Conservation (phyloP, 352 stramenopile species). For the Pythium phragmitis region DNA sequence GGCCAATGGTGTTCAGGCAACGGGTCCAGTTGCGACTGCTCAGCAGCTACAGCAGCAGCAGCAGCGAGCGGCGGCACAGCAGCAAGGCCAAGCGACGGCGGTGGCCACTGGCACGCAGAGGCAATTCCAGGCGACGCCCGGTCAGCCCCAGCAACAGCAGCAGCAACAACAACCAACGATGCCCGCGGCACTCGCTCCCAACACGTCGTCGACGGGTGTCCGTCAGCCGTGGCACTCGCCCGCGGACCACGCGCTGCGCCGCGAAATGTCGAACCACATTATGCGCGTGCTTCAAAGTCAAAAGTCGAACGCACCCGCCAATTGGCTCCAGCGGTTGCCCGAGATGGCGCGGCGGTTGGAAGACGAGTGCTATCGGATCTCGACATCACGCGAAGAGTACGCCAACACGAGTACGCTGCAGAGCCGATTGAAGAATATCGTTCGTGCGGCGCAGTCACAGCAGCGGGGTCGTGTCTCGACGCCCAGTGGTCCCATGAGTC, state of each 20-base stretch:
- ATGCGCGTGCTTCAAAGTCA: constrained; percentile 95
- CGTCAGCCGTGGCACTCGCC: constrained; percentile 68
- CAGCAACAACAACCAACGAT: neutral
- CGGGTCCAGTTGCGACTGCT: constrained; percentile 13
- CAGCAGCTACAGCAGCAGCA: constrained; percentile 17
- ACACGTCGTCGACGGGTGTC: constrained; percentile 3
- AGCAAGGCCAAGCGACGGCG: constrained; percentile 1
- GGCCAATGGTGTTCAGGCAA: constrained; percentile 3
- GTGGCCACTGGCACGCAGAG: constrained; percentile 1
- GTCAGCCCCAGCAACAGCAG: neutral
- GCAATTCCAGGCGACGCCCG: constrained; percentile 10
- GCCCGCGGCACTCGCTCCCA: constrained; percentile 5
- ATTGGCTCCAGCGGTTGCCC: constrained; percentile 97
- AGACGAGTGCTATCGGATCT: constrained; percentile 94
- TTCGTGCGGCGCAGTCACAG: constrained; percentile 73
- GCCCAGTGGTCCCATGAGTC: constrained; percentile 13
- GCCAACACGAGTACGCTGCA: constrained; percentile 95
- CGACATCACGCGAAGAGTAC: constrained; percentile 92
- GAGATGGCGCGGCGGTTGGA: constrained; percentile 98
- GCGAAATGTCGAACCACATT: constrained; percentile 90
- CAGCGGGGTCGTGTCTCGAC: constrained; percentile 38
- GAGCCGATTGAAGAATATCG: constrained; percentile 93
- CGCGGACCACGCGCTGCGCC: constrained; percentile 69
- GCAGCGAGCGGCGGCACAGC: constrained; percentile 9
- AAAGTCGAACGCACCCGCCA: constrained; percentile 93